Base-by-base conservation (phyloP, 2,329 filamentous ascomycete species). In the Cladosporium sp. region DNA sequence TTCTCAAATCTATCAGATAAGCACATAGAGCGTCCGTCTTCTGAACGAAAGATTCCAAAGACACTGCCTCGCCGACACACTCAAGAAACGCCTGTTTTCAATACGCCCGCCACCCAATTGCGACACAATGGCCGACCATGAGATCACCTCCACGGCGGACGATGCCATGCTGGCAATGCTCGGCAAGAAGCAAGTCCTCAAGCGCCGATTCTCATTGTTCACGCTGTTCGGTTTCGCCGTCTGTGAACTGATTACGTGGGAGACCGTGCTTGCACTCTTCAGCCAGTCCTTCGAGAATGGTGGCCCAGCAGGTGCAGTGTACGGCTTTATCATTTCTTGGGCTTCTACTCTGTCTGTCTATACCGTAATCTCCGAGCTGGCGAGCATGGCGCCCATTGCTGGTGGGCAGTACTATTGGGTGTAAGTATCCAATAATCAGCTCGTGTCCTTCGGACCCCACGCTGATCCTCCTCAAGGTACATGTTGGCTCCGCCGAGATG, bases 311-410 rank as follows among this genome's bases (percentile, higher is more conserved):
- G 76, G 77, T 4, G 64, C 77, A 6, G 62, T 79, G 9, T 79
- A 77, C 57, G 75, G 76, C 44, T 80, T 74, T 63, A 69, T 80
- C 32, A 72, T 79, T 43, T 73, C 76, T 14, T 79, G 75, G 74
- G 59, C 67, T 14, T 74, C 72, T 1, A 79, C 74, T 0, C 58
- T 80, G 50, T 74, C 69, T 0, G 69, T 73, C 3, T 77, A 76
- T 56, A 72, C 70, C 0, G 72, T 74, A 13, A 71, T 77, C 42
- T 72, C 70, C 1, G 75, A 78, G 55, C 59, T 76, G 34, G 73
- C 70, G 1, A 76, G 73, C 4, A 72, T 77, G 68, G 68, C 73
- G 6, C 73, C 73, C 0, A 75, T 74, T 34, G 69, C 73, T 0
- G 71, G 70, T 3, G 73, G 72, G 0, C 72, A 75, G 59, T 74